Percentiles rank a stretch among this genome's conserved stretches.
phyloP scores from a whole-genome alignment of 2,329 filamentous ascomycete species.

The Penicillium sp. region DNA sequence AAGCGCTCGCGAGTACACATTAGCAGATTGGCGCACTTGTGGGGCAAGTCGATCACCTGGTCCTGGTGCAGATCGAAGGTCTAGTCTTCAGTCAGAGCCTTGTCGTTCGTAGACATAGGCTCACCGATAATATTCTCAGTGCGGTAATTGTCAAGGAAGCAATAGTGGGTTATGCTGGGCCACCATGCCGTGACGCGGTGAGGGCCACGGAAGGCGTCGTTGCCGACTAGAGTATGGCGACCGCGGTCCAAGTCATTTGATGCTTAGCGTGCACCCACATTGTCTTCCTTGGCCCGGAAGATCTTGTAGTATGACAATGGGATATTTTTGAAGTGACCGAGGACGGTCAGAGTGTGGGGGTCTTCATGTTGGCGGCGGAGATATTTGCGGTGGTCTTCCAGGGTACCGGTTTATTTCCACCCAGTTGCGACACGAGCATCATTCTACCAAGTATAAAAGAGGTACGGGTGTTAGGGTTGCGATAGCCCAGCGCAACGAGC shows the following conservation, averaged over 20 bases:
- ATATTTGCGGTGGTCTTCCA: conserved; percentile 72
- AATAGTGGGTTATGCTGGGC: conserved; percentile 56
- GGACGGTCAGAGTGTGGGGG: conserved; percentile 67
- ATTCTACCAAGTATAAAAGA: conserved; percentile 80
- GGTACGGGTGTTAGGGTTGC: conserved; percentile 60
- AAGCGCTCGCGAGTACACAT: conserved; percentile 14
- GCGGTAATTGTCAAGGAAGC: conserved; percentile 57
- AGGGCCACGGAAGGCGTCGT: conserved; percentile 54
- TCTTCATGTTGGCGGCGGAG: conserved; percentile 66
- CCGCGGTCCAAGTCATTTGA: conserved; percentile 58
- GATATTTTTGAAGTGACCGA: conserved; percentile 68
- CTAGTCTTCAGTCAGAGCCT: conserved; percentile 70
- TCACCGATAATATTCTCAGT: conserved; percentile 58
- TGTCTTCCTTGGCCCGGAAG: conserved; percentile 70
- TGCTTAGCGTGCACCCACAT: conserved; percentile 57
- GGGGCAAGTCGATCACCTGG: conserved; percentile 68
- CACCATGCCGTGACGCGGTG: conserved; percentile 59
- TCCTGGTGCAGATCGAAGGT: conserved; percentile 69
- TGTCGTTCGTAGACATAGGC: conserved; percentile 67
- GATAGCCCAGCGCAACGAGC: conserved; percentile 68
- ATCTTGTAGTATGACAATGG: conserved; percentile 76
- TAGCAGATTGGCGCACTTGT: conserved; percentile 58
- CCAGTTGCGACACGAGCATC: conserved; percentile 74
- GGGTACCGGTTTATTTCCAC: conserved; percentile 74
- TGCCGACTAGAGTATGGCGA: conserved; percentile 59